These are phyloP conservation scores for Plasmodium inui DNA, from an alignment of 169 alveolate species.

Conservation along the genomic window DNA sequence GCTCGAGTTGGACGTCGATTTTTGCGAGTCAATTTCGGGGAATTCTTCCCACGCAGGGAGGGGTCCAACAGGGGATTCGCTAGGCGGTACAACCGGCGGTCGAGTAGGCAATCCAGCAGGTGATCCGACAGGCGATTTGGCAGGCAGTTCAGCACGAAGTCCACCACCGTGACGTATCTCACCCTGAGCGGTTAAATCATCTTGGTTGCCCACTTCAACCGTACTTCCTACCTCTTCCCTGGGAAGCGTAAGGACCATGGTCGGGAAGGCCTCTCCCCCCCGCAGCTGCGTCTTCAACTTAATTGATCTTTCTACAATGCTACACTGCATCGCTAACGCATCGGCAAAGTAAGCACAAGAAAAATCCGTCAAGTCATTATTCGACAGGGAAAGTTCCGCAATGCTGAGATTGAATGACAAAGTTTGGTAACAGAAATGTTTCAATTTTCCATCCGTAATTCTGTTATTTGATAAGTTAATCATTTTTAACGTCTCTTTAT, in stretches of 20 bases:
- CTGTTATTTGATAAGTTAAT: slow-evolving; percentile 34
- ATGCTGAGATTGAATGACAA: slow-evolving; percentile 20
- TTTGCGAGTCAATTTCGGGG: not conserved
- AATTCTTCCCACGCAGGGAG: not conserved
- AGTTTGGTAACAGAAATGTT: slow-evolving; percentile 9
- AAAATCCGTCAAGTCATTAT: not conserved
- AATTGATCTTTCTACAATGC: not conserved
- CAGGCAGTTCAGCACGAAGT: not conserved
- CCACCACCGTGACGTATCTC: not conserved
- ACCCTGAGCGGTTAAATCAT: not conserved
- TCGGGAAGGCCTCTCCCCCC: not conserved
- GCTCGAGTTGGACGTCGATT: not conserved
- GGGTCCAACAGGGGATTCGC: too few species aligned
- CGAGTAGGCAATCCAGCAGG: too few species aligned
- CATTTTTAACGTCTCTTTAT: slow-evolving; percentile 25
- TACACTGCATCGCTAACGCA: slow-evolving; percentile 18
- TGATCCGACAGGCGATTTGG: too few species aligned
- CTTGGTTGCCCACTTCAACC: not conserved
- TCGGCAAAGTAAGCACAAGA: slow-evolving; percentile 32
- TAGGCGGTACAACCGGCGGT: too few species aligned
- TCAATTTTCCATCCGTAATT: slow-evolving; percentile 26
- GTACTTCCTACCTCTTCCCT: too few species aligned
- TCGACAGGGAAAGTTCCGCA: slow-evolving; percentile 15
- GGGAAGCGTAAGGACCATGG: not conserved
- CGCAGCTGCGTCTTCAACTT: not conserved